Evolutionary conservation across 129 eudicot genomes (phyloP).

Genomic region (sunflower (Helianthus annuus)): DNA sequence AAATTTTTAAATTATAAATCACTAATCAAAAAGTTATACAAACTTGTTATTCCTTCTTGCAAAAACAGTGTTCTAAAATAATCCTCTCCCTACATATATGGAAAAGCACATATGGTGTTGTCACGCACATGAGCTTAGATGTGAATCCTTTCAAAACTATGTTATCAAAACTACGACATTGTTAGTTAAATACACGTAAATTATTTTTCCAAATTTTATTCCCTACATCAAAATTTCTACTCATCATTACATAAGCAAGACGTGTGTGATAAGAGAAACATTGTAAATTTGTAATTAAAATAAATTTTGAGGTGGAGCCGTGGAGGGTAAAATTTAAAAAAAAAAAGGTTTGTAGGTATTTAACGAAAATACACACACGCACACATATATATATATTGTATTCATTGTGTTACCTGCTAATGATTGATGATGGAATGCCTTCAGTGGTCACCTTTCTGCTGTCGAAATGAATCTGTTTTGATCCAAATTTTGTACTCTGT

Average conservation of each 20-base stretch:
- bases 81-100: too few species aligned
- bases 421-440: conserved; percentile 24
- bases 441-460: conserved; percentile 21
- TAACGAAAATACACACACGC: too few species aligned
- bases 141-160: too few species aligned
- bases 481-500: conserved; percentile 43
- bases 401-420: conserved; percentile 43
- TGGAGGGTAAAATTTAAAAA: neutral
- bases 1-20: too few species aligned
- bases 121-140: too few species aligned
- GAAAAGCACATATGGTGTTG: too few species aligned
- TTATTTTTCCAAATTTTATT: neutral
- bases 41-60: too few species aligned
- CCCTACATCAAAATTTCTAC: neutral
- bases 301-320: neutral
- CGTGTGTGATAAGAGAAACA: neutral
- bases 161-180: too few species aligned
- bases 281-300: neutral
- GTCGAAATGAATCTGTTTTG: conserved; percentile 30
- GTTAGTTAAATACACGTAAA: neutral
- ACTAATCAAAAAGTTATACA: too few species aligned
- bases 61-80: too few species aligned
- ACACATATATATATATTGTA: neutral
- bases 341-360: neutral
- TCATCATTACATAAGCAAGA: neutral